Evolutionary conservation across 2,329 filamentous ascomycete species (phyloP).

Genomic region (Pyricularia sp.): DNA sequence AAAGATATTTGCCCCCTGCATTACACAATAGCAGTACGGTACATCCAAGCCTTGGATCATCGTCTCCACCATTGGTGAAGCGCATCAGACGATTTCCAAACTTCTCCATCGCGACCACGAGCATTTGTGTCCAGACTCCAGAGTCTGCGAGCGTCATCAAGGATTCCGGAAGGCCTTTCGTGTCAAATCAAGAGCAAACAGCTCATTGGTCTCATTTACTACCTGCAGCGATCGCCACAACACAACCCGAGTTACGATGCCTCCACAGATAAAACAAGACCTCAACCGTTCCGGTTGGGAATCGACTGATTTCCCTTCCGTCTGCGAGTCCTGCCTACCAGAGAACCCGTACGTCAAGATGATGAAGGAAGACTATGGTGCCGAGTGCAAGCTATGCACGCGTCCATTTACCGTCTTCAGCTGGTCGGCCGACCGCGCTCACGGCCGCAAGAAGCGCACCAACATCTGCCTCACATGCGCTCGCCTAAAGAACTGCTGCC

Average conservation of each 20-base stretch:
- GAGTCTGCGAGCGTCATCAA: not conserved
- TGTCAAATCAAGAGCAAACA: not conserved
- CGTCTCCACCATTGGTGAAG: not conserved
- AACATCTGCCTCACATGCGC: conserved; percentile 96
- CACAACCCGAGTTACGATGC: conserved; percentile 41
- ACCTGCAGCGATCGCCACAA: not conserved
- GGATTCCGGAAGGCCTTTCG: not conserved
- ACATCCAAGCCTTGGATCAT: not conserved
- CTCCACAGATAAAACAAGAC: conserved; percentile 91
- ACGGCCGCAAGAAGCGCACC: conserved; percentile 81
- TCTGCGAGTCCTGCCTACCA: conserved; percentile 87
- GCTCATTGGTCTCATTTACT: not conserved
- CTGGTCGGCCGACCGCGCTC: conserved; percentile 87
- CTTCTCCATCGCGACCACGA: not conserved
- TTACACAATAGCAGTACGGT: no score
- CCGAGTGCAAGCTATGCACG: conserved; percentile 81
- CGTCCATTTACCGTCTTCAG: conserved; percentile 92
- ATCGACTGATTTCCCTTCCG: conserved; percentile 79
- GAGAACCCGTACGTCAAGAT: conserved; percentile 98
- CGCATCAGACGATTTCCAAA: not conserved
- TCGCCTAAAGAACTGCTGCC: conserved; percentile 95
- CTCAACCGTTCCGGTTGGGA: conserved; percentile 95
- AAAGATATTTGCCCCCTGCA: not conserved
- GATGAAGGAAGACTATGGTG: conserved; percentile 94
- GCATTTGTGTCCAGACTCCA: not conserved